Evolutionary conservation across 805 yeast species (phyloP), one percentile per base, ranked within the genome.

Genomic region (Yarrowia sp.): DNA sequence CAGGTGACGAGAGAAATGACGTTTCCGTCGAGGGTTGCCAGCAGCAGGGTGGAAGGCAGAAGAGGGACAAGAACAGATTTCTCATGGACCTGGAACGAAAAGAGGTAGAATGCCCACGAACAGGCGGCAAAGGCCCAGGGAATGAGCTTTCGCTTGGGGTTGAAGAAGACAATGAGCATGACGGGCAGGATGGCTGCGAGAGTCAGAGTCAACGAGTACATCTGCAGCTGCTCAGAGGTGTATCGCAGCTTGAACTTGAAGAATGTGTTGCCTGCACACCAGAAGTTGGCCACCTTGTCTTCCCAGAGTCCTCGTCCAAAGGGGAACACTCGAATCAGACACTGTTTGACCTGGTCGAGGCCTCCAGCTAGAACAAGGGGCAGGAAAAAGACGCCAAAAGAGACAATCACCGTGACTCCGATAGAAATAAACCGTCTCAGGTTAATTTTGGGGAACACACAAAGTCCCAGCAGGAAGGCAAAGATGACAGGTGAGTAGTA

Each of bases 51-150:
- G 12, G 92, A 85, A 6, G 98, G 98, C 72, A 95, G 75, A 71
- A 95, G 81, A 0, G 99, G 98, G 2, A 95, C 84, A 69, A 95
- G 79, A 15, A 95, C 93, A 0, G 95, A 85, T 78, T 95, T 95
- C 78, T 95, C 98, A 76, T 95, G 99, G 5, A 95, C 98, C 76
- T 94, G 98, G 81, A 92, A 95, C 39, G 97, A 89, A 76, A 95
- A 95, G 66, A 95, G 80, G 76, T 83, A 95, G 75, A 95, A 95
- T 0, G 96, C 88, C 87, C 95, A 84, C 0, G 99, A 87, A 68
- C 94, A 87, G 0, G 91, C 87, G 0, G 92, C 86, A 64, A 95
- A 83, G 0, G 93, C 91, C 86, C 92, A 91, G 0, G 89, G 81
- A 14, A 87, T 72, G 9, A 87, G 73, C 69, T 85, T 85, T 58